Evolutionary conservation across 768 basidiomycete genomes (phyloP), one percentile per base, ranked within the genome.

Genomic region (Boletus reticuloceps): DNA sequence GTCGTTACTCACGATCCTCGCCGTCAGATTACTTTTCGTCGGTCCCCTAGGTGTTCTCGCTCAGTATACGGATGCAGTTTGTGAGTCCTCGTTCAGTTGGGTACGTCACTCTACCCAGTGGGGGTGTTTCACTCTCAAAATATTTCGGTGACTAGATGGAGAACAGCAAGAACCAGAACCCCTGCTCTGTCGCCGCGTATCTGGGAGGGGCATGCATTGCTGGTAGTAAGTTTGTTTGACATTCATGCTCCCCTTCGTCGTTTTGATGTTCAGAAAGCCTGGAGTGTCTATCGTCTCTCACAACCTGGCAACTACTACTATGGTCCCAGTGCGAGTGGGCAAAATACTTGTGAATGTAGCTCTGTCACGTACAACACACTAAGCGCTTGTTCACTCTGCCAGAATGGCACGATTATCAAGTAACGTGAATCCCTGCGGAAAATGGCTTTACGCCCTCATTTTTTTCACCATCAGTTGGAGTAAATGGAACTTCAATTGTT

Each of bases 331-430:
- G 45, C 17, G 14, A 32, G 48, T 41, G 32, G 65, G 25, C 16
- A 53, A 53, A 67, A 72, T 45, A 36, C 63, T 6, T 85, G 84
- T 58, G 74, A 77, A 60, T 85, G 84, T 60, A 84, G 74, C 62
- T 77, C 81, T 7, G 78, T 83, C 25, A 74, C 76, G 2, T 86
- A 85, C 59, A 79, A 77, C 14, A 56, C 82, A 22, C 71, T 84
- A 57, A 80, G 77, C 54, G 83, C 84, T 17, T 86, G 84, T 65
- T 80, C 75, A 17, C 64, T 74, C 34, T 86, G 84, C 63, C 84
- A 86, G 64, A 74, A 74, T 32, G 66, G 70, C 19, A 69, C 67
- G 3, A 74, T 69, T 57, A 57, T 77, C 19, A 60, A 56, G 78
- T 77, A 58, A 47, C 69, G 58, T 34, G 31, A 32, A 14, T 25